Base-by-base conservation (phyloP, 140 eudicot genomes). In the Cichorium intybus region DNA sequence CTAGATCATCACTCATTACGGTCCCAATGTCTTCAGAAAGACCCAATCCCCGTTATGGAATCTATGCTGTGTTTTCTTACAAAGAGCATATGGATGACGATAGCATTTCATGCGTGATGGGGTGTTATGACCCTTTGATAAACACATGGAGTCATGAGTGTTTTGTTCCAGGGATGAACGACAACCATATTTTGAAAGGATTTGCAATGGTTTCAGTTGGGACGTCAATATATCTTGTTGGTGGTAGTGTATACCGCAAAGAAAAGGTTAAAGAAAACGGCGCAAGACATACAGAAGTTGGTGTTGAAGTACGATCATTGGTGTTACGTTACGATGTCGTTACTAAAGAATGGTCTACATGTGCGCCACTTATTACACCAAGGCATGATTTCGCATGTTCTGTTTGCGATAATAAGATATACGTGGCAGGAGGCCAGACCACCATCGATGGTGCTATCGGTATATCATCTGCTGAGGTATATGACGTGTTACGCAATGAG, bases 311-410 rank as follows among this genome's bases (percentile, higher is more conserved):
- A 21, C 73, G 75, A 3, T 80, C 86, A 31, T 29, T 52, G 1
- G 82, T 81, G 15, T 56, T 47, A 62, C 62, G 81, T 27, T 85
- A 81, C 33, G 66, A 85, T 37, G 64, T 78, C n/a, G 5, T 33
- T 6, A 52, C 79, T 3, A 70, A 76, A 17, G 74, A 72, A 46
- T 85, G 92, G 92, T 64, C 62, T 9, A 21, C 31, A 0, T 79
- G 92, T 14, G 81, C 83, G 1, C 61, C 85, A 23, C 83, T 85
- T 17, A 72, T 18, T 9, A 56, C 66, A 48, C 85, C 87, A 11
- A 73, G 92, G 58, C 77, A 75, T 57, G 64, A 79, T 45, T 85
- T 85, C 51, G 92, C 87, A 0, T 85, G 81, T 60, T 63, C 77
- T 0, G 80, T 79, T 28, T 65, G 60, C 60, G 80, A 81, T 14